These are phyloP conservation scores for Thielaviopsis euricoi DNA, from an alignment of 2,329 filamentous ascomycete genomes.

Conservation along the genomic window DNA sequence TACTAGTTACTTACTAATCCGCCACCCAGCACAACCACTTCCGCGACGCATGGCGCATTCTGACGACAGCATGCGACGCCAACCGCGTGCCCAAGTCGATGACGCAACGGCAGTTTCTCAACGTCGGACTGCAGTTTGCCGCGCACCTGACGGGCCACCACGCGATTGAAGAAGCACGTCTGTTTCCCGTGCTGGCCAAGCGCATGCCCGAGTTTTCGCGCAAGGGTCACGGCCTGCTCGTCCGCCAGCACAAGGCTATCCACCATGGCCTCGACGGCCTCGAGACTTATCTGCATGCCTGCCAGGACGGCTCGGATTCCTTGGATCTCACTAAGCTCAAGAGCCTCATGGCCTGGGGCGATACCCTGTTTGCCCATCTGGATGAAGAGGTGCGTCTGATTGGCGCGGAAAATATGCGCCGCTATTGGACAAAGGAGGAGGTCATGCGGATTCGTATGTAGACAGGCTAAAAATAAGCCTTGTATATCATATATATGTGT, in stretches of 20 bases:
- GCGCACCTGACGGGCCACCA: constrained; percentile 62
- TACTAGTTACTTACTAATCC: neutral
- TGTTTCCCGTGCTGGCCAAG: constrained; percentile 62
- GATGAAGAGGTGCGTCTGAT: constrained; percentile 69
- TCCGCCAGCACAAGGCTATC: constrained; percentile 63
- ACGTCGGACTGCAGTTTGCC: constrained; percentile 51
- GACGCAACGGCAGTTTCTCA: constrained; percentile 51
- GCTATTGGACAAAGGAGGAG: constrained; percentile 64
- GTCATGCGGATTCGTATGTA: constrained; percentile 54
- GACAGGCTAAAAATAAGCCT: neutral
- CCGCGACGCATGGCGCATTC: constrained; percentile 52
- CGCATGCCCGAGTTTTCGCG: constrained; percentile 63
- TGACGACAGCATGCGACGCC: constrained; percentile 48
- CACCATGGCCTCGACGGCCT: constrained; percentile 58
- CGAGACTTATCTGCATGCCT: constrained; percentile 46
- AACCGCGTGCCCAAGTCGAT: constrained; percentile 44
- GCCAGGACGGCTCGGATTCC: constrained; percentile 38
- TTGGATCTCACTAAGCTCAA: constrained; percentile 32
- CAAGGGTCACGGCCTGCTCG: constrained; percentile 27
- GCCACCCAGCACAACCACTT: constrained; percentile 54
- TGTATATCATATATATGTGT: neutral
- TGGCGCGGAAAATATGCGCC: constrained; percentile 74
- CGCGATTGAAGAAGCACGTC: constrained; percentile 61
- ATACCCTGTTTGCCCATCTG: constrained; percentile 66
- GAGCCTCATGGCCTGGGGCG: constrained; percentile 55